phyloP scores from a whole-genome alignment of 768 basidiomycete genomes.

The Suillus discolor region DNA sequence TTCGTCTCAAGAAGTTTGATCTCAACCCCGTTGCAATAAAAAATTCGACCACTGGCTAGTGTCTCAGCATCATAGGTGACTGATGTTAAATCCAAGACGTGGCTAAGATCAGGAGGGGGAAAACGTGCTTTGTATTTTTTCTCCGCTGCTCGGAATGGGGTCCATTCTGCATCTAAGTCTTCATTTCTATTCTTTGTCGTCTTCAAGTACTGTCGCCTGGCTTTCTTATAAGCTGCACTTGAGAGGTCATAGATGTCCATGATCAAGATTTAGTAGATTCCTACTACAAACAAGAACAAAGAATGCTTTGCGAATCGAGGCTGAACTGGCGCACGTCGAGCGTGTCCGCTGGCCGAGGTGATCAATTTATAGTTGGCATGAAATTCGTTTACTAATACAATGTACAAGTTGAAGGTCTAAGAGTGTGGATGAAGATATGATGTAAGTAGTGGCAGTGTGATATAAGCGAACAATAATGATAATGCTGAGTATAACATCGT shows the following conservation, averaged over 20 bases:
- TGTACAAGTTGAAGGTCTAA: neutral
- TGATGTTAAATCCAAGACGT: conserved; percentile 69
- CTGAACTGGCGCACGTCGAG: neutral
- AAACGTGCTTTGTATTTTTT: conserved; percentile 81
- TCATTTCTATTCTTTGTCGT: conserved; percentile 55
- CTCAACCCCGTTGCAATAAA: conserved; percentile 40
- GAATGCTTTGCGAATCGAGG: neutral
- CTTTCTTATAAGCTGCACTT: conserved; percentile 58
- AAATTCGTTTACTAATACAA: neutral
- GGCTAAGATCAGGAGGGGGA: conserved; percentile 72
- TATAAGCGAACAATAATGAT: neutral
- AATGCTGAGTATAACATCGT: neutral
- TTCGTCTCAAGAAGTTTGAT: neutral
- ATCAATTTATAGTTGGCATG: neutral
- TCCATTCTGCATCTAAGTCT: conserved; percentile 57
- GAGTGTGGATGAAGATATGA: neutral
- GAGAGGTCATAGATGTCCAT: conserved; percentile 44
- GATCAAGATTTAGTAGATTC: neutral
- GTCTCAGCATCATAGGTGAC: conserved; percentile 43
- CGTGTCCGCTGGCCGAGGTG: neutral
- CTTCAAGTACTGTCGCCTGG: conserved; percentile 59
- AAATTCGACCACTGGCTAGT: conserved; percentile 48
- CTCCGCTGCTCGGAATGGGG: conserved; percentile 76
- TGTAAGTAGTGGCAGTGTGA: neutral
- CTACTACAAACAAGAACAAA: conserved; percentile 32